Percentiles rank a stretch among this genome's conserved stretches.
Evolutionary conservation across 2,329 filamentous ascomycete genomes (phyloP).

Genomic region (Epichloe amarillans): DNA sequence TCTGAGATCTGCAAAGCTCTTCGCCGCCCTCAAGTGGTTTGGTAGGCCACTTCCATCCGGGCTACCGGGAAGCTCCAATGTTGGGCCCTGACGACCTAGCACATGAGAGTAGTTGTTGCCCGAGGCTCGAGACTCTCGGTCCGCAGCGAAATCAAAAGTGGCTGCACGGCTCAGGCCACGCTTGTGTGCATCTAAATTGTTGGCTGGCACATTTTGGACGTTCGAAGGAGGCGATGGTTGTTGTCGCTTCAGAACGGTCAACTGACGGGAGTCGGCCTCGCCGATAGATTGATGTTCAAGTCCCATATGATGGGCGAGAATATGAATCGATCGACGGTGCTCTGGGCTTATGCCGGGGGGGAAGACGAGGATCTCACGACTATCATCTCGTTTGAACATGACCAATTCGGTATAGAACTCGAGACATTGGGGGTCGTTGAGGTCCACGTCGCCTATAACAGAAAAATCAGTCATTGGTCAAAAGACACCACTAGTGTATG

Average conservation of each 20-base stretch:
- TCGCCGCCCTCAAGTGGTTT: conserved; percentile 79
- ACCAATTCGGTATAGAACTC: conserved; percentile 83
- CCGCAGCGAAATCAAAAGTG: conserved; percentile 91
- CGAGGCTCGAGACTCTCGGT: conserved; percentile 53
- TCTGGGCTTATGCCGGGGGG: conserved; percentile 66
- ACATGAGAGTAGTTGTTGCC: conserved; percentile 56
- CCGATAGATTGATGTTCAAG: conserved; percentile 85
- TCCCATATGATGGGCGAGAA: conserved; percentile 87
- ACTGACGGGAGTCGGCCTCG: conserved; percentile 72
- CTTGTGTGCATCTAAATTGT: conserved; percentile 62
- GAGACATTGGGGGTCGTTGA: conserved; percentile 81
- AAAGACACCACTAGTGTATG: background rate
- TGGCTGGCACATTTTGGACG: conserved; percentile 45
- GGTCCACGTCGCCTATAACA: conserved; percentile 53
- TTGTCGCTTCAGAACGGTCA: conserved; percentile 70
- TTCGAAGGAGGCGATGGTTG: conserved; percentile 37
- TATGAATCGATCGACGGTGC: conserved; percentile 83
- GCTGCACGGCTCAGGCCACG: conserved; percentile 82
- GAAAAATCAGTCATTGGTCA: background rate
- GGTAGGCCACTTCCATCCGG: conserved; percentile 49
- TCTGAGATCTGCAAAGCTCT: conserved; percentile 90
- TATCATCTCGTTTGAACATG: conserved; percentile 71
- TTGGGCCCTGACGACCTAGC: conserved; percentile 68
- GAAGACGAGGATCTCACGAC: conserved; percentile 73
- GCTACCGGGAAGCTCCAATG: conserved; percentile 79